Percentiles rank a stretch among this genome's conserved stretches.
These are phyloP conservation scores for Moesziomyces antarcticus DNA, from an alignment of 1,284 basidiomycete genomes.

Conservation along the genomic window DNA sequence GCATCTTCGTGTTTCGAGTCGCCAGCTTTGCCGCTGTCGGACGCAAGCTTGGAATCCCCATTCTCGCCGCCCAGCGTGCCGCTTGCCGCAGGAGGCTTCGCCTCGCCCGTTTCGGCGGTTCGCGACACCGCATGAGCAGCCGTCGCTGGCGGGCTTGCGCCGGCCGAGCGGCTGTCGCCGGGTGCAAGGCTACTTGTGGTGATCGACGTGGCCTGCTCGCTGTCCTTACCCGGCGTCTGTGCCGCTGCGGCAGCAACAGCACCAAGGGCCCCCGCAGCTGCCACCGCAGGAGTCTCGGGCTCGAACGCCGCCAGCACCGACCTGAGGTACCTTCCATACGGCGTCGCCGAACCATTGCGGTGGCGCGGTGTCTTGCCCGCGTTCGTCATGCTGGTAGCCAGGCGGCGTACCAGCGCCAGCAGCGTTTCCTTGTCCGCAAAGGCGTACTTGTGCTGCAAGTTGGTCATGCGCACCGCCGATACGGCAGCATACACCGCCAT, in stretches of 20 bases:
- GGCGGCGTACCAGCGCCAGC: conserved; percentile 39
- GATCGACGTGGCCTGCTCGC: conserved; percentile 39
- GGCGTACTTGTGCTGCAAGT: conserved; percentile 48
- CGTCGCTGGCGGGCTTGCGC: conserved; percentile 19
- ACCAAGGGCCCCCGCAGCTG: neutral
- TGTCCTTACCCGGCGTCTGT: conserved; percentile 39
- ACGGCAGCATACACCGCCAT: conserved; percentile 60
- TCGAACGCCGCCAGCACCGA: conserved; percentile 49
- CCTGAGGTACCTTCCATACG: conserved; percentile 55
- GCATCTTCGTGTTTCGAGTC: neutral
- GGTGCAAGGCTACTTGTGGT: conserved; percentile 42
- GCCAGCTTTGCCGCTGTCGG: neutral
- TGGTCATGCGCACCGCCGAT: conserved; percentile 55
- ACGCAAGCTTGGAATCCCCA: neutral
- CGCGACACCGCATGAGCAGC: neutral
- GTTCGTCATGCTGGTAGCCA: conserved; percentile 43
- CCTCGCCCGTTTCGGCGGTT: no score
- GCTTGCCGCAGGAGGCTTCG: no score
- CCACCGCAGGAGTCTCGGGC: conserved; percentile 18
- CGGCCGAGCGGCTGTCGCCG: conserved; percentile 43
- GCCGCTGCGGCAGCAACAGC: conserved; percentile 6
- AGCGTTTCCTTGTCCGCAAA: conserved; percentile 50
- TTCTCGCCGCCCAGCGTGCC: neutral
- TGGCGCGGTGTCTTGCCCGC: conserved; percentile 59
- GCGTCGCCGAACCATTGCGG: conserved; percentile 56